A percentile compares a stretch with the other conserved stretches of the same genome.
Evolutionary conservation across 2,329 filamentous ascomycete genomes (phyloP).

Genomic region (Aspergillus fumigatus): DNA sequence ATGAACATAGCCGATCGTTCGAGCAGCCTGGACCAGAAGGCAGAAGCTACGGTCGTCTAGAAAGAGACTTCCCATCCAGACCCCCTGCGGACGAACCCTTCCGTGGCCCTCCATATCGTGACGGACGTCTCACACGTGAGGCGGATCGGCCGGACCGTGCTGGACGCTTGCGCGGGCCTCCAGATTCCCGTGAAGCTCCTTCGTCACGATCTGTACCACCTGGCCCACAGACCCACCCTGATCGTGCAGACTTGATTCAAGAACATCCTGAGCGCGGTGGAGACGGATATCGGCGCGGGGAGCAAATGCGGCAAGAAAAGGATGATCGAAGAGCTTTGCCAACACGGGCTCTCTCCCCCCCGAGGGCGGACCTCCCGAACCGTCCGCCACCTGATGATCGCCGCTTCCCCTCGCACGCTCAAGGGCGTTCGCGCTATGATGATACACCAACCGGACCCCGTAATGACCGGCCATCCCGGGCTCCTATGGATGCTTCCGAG

Average conservation of each 20-base stretch:
- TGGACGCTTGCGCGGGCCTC: slow-evolving; percentile 26
- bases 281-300: slow-evolving; percentile 29
- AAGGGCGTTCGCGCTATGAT: slow-evolving; percentile 33
- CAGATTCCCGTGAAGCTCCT: slow-evolving; percentile 24
- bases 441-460: slow-evolving; percentile 53
- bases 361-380: slow-evolving; percentile 26
- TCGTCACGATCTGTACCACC: slow-evolving; percentile 22
- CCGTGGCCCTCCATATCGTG: slow-evolving; percentile 33
- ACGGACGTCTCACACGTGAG: slow-evolving; percentile 31
- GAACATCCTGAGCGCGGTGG: slow-evolving; percentile 26
- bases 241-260: slow-evolving; percentile 32
- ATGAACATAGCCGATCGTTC: slow-evolving; percentile 33
- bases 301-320: slow-evolving; percentile 25
- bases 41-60: slow-evolving; percentile 35
- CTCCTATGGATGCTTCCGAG: slow-evolving; percentile 25
- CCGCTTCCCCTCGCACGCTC: slow-evolving; percentile 23
- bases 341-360: slow-evolving; percentile 23
- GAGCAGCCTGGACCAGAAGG: slow-evolving; percentile 31
- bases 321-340: slow-evolving; percentile 29
- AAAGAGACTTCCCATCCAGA: slow-evolving; percentile 33
- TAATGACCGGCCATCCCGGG: slow-evolving; percentile 33
- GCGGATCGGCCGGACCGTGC: slow-evolving; percentile 36
- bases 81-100: slow-evolving; percentile 36
- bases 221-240: slow-evolving; percentile 26
- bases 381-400: slow-evolving; percentile 34